These are phyloP conservation scores for Ogataea nonfermentans DNA, from an alignment of 805 yeast species.

Conservation along the genomic window DNA sequence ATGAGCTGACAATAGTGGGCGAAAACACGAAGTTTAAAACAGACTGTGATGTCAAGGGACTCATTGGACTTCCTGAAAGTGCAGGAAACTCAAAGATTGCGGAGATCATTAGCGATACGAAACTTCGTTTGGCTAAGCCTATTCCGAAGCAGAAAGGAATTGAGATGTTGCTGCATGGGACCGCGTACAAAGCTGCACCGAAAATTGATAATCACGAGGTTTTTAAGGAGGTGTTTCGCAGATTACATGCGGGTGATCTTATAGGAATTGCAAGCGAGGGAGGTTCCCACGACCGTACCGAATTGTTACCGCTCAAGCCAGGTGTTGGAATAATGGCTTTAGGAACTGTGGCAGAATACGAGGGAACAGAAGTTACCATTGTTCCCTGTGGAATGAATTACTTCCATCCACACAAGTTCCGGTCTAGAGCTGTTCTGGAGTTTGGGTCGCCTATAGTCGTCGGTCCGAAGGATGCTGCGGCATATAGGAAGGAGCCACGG, in stretches of 20 bases:
- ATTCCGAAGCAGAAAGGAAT: constrained; percentile 54
- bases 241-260: constrained; percentile 66
- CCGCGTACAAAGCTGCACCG: constrained; percentile 65
- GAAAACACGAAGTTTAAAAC: constrained; percentile 61
- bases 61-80: constrained; percentile 74
- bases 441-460: constrained; percentile 85
- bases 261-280: constrained; percentile 97
- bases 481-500: constrained; percentile 63
- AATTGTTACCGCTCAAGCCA: constrained; percentile 86
- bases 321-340: constrained; percentile 98
- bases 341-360: constrained; percentile 75
- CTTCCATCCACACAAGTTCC: constrained; percentile 91
- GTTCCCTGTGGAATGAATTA: constrained; percentile 98
- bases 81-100: constrained; percentile 73
- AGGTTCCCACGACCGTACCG: constrained; percentile 96
- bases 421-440: constrained; percentile 93
- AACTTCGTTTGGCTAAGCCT: constrained; percentile 63
- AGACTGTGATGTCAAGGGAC: constrained; percentile 63
- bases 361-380: constrained; percentile 70
- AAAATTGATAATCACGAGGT: constrained; percentile 81
- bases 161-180: constrained; percentile 47
- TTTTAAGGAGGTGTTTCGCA: constrained; percentile 77
- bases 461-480: constrained; percentile 54
- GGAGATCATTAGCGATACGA: constrained; percentile 68
- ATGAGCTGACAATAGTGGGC: constrained; percentile 63